These are phyloP conservation scores for Venturia pyrina DNA, from an alignment of 2,329 filamentous ascomycete species.

Conservation along the genomic window DNA sequence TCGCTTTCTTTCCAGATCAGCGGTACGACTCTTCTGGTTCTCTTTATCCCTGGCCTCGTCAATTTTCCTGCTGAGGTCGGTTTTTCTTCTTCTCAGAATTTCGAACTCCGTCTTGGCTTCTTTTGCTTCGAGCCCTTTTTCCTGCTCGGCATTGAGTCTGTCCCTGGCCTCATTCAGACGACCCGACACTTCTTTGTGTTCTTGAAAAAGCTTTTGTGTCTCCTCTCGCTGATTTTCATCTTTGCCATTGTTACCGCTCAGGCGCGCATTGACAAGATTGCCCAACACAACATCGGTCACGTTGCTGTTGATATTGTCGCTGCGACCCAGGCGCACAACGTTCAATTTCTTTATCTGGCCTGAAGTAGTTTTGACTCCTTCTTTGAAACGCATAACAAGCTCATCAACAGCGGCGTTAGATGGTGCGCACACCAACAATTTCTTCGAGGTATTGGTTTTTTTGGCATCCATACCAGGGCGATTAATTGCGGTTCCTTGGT, in stretches of 20 bases:
- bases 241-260: slow-evolving; percentile 35
- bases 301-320: slow-evolving; percentile 81
- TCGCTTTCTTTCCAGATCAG: slow-evolving; percentile 72
- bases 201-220: slow-evolving; percentile 58
- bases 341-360: slow-evolving; percentile 69
- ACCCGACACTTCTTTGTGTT: slow-evolving; percentile 51
- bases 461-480: slow-evolving; percentile 15
- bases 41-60: slow-evolving; percentile 81
- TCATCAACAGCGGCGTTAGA: slow-evolving; percentile 98
- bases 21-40: slow-evolving; percentile 69
- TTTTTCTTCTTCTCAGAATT: slow-evolving; percentile 65
- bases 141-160: slow-evolving; percentile 43
- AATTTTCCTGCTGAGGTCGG: slow-evolving; percentile 67
- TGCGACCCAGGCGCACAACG: slow-evolving; percentile 80
- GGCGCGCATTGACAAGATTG: slow-evolving; percentile 69
- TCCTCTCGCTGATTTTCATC: slow-evolving; percentile 39
- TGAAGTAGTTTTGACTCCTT: slow-evolving; percentile 67
- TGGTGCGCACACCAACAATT: slow-evolving; percentile 91
- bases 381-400: slow-evolving; percentile 82
- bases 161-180: slow-evolving; percentile 62
- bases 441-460: slow-evolving; percentile 47
- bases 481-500: slow-evolving; percentile 36
- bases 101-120: slow-evolving; percentile 69
- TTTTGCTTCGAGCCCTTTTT: slow-evolving; percentile 50
- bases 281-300: slow-evolving; percentile 90